phyloP scores from a whole-genome alignment of 73 alveolate genomes.

The Paramecium octaurelia region DNA sequence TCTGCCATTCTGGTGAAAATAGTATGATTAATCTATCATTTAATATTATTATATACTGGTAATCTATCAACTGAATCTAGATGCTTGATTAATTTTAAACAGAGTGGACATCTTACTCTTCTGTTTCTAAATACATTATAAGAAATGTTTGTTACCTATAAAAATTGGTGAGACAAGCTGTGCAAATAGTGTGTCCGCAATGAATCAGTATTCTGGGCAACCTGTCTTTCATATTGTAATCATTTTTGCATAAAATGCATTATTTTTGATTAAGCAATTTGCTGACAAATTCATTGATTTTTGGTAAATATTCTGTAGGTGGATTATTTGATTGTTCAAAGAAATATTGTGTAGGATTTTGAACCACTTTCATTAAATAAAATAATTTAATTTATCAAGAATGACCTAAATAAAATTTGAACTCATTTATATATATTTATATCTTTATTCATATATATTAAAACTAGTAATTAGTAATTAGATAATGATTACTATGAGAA shows the following conservation, averaged over 20 bases:
- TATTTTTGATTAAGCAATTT: slow-evolving; percentile 61
- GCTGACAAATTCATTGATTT: slow-evolving; percentile 51
- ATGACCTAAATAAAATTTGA: not conserved
- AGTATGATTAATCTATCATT: slow-evolving; percentile 40
- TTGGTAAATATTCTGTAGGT: slow-evolving; percentile 49
- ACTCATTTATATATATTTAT: not conserved
- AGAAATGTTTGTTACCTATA: slow-evolving; percentile 70
- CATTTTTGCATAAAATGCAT: slow-evolving; percentile 88
- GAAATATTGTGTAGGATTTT: slow-evolving; percentile 58
- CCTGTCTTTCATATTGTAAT: slow-evolving; percentile 88
- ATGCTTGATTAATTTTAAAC: slow-evolving; percentile 89
- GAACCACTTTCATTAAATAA: slow-evolving; percentile 40
- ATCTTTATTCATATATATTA: not conserved
- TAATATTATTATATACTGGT: slow-evolving; percentile 76
- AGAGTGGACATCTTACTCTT: slow-evolving; percentile 92
- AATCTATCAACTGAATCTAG: slow-evolving; percentile 91
- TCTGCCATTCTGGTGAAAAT: slow-evolving; percentile 64
- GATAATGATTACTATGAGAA: too few relatives aligned
- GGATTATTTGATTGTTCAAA: slow-evolving; percentile 50
- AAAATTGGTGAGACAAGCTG: slow-evolving; percentile 84
- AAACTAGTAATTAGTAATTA: too few relatives aligned
- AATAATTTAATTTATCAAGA: not conserved
- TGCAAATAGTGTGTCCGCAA: slow-evolving; percentile 97
- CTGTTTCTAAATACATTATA: slow-evolving; percentile 68
- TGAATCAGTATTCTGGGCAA: slow-evolving; percentile 91